Evolutionary conservation across 2,329 filamentous ascomycete genomes (phyloP), one percentile per base, ranked within the genome.

Genomic region (Mollisia scopiformis): DNA sequence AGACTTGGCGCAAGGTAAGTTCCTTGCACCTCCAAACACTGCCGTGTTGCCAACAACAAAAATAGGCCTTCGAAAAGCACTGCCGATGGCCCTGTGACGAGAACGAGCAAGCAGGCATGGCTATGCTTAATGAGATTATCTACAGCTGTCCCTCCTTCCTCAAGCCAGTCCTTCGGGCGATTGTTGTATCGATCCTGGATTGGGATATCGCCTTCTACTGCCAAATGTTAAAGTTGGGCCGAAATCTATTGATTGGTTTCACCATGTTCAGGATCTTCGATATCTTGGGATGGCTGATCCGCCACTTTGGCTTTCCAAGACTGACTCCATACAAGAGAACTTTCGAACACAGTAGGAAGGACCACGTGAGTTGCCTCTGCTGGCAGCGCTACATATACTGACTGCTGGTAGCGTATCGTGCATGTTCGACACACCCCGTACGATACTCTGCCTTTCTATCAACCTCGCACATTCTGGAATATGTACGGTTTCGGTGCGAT

Each of bases 371-470:
- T 55, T 47, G 43, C 23, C n/a, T 28, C 43, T 27, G 23, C 7
- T 14, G 6, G 3, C 28, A 10, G 4, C 43, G 14, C 5, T 21
- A 27, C n/a, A 5, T 6, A 19, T 43, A 23, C 43, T 25, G 23
- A 47, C 25, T 43, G 31, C n/a, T 3, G 37, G 10, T 23, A 62
- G 57, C 53, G 55, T 33, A 27, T 60, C 13, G 35, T 57, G 21
- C 52, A 55, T 33, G 56, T 65, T 28, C 43, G 37, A 33, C 57
- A 62, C 23, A 62, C 57, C 19, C 51, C 60, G n/a, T 62, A 61
- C 47, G 58, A 61, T 25, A 61, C 63, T 19, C 50, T 55, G 4
- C 63, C 63, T 16, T 65, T 61, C 50, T 65, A 56, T 19, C 56
- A 62, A 52, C 55, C 55, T 11, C 46, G 39, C 35, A 61, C 54